Base-by-base conservation (phyloP, 2,329 filamentous ascomycete species). In the Rhynchosporium agropyri region DNA sequence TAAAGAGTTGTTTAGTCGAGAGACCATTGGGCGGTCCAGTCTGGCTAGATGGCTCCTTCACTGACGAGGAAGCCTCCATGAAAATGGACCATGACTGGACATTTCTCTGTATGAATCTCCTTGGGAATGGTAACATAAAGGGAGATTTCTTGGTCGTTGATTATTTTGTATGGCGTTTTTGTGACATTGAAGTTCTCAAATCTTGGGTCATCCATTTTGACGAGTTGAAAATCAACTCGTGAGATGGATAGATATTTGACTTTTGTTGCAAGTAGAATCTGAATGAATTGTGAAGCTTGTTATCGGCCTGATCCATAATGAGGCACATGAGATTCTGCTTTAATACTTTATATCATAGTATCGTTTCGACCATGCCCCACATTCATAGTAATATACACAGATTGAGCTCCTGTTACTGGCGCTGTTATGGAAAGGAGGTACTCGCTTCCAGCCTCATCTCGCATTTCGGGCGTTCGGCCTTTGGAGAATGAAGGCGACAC, bases 21-120 rank as follows among this genome's bases (percentile, higher is more conserved):
- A 2, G 65, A 36, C 76, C 76, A 77, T 29, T 66, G 60, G 0
- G 73, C 64, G 45, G 70, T 72, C 67, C 74, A 75, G 9, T 71
- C 70, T 31, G 67, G 55, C 36, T 51, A 69, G 3, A 71, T 46
- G 4, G 63, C 65, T 26, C 64, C 40, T 2, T 66, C 68, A 1
- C 58, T 50, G 4, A 70, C 53, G 15, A 69, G 62, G 33, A 64
- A 65, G 3, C 69, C 69, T 9, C 69, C 69, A 36, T 71, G 69
- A 38, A 67, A 65, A 10, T 65, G 63, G 15, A 66, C 51, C 1
- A 71, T 4, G 28, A 71, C 38, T 6, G 68, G 69, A n/a, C 55
- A 61, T 10, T 58, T 60, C 6, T 67, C 65, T 4, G 63, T 28
- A 3, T 56, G 5, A 10, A 63, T 31, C 4, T 46, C 31, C 36